Evolutionary conservation across 805 yeast genomes (phyloP).

Genomic region (Myxozyma neotropica): DNA sequence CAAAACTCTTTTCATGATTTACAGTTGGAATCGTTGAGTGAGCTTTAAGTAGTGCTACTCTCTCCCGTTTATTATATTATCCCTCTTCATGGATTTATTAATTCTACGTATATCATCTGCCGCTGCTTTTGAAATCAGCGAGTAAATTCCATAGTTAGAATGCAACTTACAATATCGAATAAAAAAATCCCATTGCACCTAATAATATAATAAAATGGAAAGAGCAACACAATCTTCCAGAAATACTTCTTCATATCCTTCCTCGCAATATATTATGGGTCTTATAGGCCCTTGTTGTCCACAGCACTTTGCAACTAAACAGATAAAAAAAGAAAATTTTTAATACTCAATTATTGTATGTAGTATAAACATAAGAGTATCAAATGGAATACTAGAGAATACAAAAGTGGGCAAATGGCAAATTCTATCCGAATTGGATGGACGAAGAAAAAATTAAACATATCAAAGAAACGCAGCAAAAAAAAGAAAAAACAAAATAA

Average conservation of each 20-base stretch:
- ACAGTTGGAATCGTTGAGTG: background rate
- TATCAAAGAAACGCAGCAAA: background rate
- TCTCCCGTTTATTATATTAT: background rate
- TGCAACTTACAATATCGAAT: background rate
- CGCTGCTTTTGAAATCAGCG: too few species aligned
- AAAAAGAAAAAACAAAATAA: conserved; percentile 1
- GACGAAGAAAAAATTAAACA: background rate
- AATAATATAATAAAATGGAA: conserved; percentile 3
- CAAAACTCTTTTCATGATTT: background rate
- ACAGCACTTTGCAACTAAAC: too few species aligned
- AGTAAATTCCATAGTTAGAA: too few species aligned
- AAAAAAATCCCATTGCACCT: conserved; percentile 7
- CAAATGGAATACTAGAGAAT: background rate
- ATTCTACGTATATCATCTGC: too few species aligned
- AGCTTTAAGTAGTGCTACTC: background rate
- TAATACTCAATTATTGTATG: too few species aligned
- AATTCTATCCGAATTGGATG: background rate
- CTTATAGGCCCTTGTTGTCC: too few species aligned
- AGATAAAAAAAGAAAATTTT: too few species aligned
- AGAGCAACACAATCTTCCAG: background rate
- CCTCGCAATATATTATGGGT: too few species aligned
- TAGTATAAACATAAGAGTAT: background rate
- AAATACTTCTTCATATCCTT: too few species aligned
- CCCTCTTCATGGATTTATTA: too few species aligned
- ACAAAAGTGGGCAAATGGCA: too few species aligned